Evolutionary conservation across 495 filamentous ascomycete genomes (phyloP).

Genomic region (Hypoxylon fuscum): DNA sequence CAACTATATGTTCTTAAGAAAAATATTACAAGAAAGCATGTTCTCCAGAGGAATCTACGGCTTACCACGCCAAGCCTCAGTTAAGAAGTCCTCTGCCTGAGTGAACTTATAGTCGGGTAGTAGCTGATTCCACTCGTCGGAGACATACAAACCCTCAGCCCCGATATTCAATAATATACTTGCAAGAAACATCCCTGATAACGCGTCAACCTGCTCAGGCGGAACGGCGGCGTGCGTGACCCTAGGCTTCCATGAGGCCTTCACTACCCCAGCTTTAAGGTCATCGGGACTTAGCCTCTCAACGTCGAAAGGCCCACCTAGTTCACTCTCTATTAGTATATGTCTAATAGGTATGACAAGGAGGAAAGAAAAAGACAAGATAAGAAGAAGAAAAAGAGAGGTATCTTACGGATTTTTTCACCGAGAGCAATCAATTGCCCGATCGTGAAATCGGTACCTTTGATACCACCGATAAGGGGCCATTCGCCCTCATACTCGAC

Average conservation of each 20-base stretch:
- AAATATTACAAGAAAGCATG: no score
- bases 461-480: conserved; percentile 64
- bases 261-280: conserved; percentile 54
- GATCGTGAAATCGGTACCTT: conserved; percentile 54
- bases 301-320: conserved; percentile 56
- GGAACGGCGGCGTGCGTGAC: conserved; percentile 56
- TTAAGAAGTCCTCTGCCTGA: conserved; percentile 57
- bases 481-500: conserved; percentile 65
- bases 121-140: conserved; percentile 63
- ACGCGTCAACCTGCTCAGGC: conserved; percentile 46
- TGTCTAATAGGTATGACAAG: no score
- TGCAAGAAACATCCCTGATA: conserved; percentile 45
- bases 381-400: no score
- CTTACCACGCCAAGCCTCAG: conserved; percentile 56
- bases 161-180: conserved; percentile 54
- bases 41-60: no score
- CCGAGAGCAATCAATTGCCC: conserved; percentile 56
- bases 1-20: no score
- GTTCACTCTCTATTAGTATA: no score
- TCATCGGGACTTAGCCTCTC: conserved; percentile 57
- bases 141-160: conserved; percentile 52
- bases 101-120: conserved; percentile 64
- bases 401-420: conserved; percentile 60
- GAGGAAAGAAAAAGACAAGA: no score
- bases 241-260: conserved; percentile 54